A percentile compares a stretch with the other conserved stretches of the same genome.
Conservation (phyloP, 2,329 filamentous ascomycete species). For the Aspergillus arachidicola region DNA sequence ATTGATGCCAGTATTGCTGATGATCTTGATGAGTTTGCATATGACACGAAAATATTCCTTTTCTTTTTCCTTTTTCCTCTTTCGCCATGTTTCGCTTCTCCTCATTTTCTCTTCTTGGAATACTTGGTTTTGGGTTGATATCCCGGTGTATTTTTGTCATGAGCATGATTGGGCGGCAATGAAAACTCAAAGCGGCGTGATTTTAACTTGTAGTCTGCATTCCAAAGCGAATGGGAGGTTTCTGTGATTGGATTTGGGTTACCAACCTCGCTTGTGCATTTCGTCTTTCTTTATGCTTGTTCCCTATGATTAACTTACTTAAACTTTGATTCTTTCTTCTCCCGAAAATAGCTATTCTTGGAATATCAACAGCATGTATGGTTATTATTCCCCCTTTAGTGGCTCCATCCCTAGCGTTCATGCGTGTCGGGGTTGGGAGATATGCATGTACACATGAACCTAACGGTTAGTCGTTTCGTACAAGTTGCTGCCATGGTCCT, state of each 20-base stretch:
- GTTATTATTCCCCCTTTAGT: neutral
- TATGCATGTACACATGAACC: constrained; percentile 17
- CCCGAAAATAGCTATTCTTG: constrained; percentile 8
- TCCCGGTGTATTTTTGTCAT: constrained; percentile 3
- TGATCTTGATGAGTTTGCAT: neutral
- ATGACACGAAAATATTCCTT: constrained; percentile 1
- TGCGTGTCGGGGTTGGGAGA: constrained; percentile 10
- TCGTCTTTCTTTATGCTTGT: neutral
- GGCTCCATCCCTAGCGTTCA: constrained; percentile 4
- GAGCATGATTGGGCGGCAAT: constrained; percentile 5
- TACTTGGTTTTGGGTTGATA: constrained; percentile 3
- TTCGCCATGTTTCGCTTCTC: constrained; percentile 9
- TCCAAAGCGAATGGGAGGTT: neutral
- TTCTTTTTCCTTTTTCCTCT: constrained; percentile 12
- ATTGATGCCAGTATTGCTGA: neutral
- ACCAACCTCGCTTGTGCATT: neutral
- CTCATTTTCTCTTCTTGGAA: neutral
- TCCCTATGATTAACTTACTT: neutral
- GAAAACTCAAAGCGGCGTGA: constrained; percentile 1
- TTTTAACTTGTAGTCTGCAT: neutral
- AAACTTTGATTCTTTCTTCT: neutral
- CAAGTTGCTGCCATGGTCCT: neutral
- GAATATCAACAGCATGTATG: neutral
- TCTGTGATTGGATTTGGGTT: neutral
- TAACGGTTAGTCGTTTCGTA: constrained; percentile 13